Percentiles rank a stretch among this genome's conserved stretches.
These are phyloP conservation scores for Pythium brassicae DNA, from an alignment of 352 stramenopile species.

Conservation along the genomic window DNA sequence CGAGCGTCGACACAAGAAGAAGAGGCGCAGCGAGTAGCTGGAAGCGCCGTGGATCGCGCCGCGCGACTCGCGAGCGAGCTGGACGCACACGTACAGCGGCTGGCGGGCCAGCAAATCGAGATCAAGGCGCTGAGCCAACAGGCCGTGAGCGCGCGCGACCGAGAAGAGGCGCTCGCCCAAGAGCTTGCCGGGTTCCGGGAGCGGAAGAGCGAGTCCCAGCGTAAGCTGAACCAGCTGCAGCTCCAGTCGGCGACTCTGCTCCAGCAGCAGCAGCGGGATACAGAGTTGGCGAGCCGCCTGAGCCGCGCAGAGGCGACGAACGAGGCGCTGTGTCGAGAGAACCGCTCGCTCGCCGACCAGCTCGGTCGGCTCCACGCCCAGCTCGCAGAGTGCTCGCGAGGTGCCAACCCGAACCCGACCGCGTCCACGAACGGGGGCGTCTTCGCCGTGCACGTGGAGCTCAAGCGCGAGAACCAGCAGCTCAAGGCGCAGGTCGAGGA, in stretches of 20 bases:
- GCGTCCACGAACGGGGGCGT: conserved; percentile 18
- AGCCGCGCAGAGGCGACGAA: conserved; percentile 17
- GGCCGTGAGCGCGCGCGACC: not conserved
- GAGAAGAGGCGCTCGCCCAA: not conserved
- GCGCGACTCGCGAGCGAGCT: conserved; percentile 5
- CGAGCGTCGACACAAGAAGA: not conserved
- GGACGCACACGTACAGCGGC: not conserved
- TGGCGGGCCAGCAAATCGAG: not conserved
- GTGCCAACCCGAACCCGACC: conserved; percentile 8
- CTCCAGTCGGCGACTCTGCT: conserved; percentile 5
- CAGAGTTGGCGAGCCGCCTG: not conserved
- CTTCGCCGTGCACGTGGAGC: conserved; percentile 68
- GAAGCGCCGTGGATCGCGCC: not conserved
- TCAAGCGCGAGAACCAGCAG: conserved; percentile 74
- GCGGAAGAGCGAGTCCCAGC: conserved; percentile 12
- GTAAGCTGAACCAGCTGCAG: conserved; percentile 12
- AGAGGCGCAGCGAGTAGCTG: not conserved
- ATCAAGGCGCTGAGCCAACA: conserved; percentile 7
- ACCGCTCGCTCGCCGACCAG: conserved; percentile 27
- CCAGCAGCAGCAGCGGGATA: conserved; percentile 15
- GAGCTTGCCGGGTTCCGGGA: conserved; percentile 11
- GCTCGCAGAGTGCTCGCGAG: conserved; percentile 22
- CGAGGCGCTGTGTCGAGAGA: conserved; percentile 23
- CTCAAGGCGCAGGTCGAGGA: conserved; percentile 63
- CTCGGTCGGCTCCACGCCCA: conserved; percentile 34